These are phyloP conservation scores for Nemania diffusa DNA, from an alignment of 2,329 filamentous ascomycete genomes.

Conservation along the genomic window DNA sequence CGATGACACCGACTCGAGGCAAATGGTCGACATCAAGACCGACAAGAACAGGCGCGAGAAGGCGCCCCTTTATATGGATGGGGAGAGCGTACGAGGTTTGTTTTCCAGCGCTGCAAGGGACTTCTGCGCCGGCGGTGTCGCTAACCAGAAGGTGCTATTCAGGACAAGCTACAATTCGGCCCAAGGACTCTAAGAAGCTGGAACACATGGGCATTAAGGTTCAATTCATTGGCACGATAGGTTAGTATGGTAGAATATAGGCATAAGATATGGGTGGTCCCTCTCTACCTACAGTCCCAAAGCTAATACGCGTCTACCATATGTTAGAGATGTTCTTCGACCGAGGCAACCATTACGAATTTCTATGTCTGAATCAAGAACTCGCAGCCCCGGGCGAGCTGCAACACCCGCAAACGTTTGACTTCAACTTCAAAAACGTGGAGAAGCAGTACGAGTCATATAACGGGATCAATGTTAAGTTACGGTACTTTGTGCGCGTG, in stretches of 20 bases:
- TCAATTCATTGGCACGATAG: slow-evolving; percentile 98
- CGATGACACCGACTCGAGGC: slow-evolving; percentile 91
- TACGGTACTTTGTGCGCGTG: slow-evolving; percentile 97
- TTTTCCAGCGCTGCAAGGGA: not conserved
- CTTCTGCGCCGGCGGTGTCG: not conserved
- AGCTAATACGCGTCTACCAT: slow-evolving; percentile 14
- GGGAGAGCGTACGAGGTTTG: slow-evolving; percentile 78
- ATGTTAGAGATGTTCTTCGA: slow-evolving; percentile 97
- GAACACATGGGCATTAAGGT: slow-evolving; percentile 99
- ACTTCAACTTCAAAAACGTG: slow-evolving; percentile 99
- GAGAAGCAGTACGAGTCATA: slow-evolving; percentile 99
- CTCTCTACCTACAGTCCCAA: not conserved
- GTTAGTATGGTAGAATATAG: slow-evolving; percentile 58
- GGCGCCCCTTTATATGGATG: slow-evolving; percentile 96
- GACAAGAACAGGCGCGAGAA: slow-evolving; percentile 98
- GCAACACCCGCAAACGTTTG: slow-evolving; percentile 97
- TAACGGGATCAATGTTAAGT: slow-evolving; percentile 99
- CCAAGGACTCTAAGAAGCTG: slow-evolving; percentile 96
- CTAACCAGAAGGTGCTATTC: slow-evolving; percentile 25
- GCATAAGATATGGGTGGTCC: not conserved
- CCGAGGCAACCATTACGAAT: slow-evolving; percentile 98
- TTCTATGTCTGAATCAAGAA: slow-evolving; percentile 96
- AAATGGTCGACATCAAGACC: slow-evolving; percentile 96
- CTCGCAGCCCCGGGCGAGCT: slow-evolving; percentile 96
- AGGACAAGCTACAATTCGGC: slow-evolving; percentile 94